phyloP scores from a whole-genome alignment of 305 asterid genomes.

The Fraxinus ornus region DNA sequence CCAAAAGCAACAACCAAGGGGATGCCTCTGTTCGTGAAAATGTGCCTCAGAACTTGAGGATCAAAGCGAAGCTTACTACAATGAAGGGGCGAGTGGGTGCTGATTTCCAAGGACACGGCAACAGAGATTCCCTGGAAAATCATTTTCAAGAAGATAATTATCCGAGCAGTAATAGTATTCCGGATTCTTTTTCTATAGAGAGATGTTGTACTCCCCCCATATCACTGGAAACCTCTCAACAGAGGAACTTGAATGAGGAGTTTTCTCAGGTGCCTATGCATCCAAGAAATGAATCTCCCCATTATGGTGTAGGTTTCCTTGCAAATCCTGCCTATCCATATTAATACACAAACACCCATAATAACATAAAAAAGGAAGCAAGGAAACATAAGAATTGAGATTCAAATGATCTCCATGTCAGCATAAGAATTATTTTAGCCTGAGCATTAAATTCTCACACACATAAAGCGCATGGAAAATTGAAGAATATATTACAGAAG shows the following conservation, averaged over 20 bases:
- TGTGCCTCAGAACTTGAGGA: slow-evolving; percentile 29
- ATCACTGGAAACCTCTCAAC: slow-evolving; percentile 50
- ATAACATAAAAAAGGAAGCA: background rate
- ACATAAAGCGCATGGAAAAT: background rate
- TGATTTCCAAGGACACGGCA: slow-evolving; percentile 31
- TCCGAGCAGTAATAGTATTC: slow-evolving; percentile 43
- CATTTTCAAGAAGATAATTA: slow-evolving; percentile 41
- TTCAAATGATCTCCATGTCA: slow-evolving; percentile 2
- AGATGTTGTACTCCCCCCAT: slow-evolving; percentile 57
- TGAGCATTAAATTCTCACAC: slow-evolving; percentile 25
- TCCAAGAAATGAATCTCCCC: slow-evolving; percentile 42
- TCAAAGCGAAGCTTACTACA: slow-evolving; percentile 28
- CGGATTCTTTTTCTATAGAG: slow-evolving; percentile 45
- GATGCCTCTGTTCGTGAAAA: slow-evolving; percentile 31
- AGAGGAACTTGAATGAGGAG: slow-evolving; percentile 44
- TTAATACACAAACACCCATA: slow-evolving; percentile 27
- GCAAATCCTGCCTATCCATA: slow-evolving; percentile 55
- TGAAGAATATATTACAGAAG: background rate
- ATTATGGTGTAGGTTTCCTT: slow-evolving; percentile 41
- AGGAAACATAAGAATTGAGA: background rate
- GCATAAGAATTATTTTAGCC: slow-evolving; percentile 11
- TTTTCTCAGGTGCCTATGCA: slow-evolving; percentile 45
- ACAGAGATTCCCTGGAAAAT: slow-evolving; percentile 30
- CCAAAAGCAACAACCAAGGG: slow-evolving; percentile 42
- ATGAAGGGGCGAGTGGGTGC: slow-evolving; percentile 29